These are phyloP conservation scores for Microsporum ferrugineum DNA, from an alignment of 2,329 filamentous ascomycete genomes.

Conservation along the genomic window DNA sequence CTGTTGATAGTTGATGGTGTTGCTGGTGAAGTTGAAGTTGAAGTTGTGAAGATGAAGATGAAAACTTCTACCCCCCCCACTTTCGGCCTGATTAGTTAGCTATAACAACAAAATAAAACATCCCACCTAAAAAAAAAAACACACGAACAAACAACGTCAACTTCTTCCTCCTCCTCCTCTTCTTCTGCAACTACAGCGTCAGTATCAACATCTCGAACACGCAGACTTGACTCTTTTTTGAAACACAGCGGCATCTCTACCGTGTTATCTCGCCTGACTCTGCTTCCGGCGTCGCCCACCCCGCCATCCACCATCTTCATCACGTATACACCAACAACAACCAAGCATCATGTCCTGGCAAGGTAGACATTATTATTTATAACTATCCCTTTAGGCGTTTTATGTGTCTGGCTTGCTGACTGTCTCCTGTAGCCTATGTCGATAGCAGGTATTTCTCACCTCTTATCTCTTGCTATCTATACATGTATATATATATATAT, in stretches of 20 bases:
- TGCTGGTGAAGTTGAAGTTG: background rate
- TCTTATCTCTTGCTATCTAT: too few relatives aligned
- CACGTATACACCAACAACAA: background rate
- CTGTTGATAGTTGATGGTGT: background rate
- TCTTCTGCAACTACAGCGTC: too few relatives aligned
- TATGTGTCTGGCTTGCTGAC: conserved; percentile 11
- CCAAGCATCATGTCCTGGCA: conserved; percentile 36
- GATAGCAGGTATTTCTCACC: conserved; percentile 44
- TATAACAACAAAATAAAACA: background rate
- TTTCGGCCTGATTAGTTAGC: background rate
- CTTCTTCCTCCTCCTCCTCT: background rate
- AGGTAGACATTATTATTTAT: conserved; percentile 38
- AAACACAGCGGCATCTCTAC: background rate
- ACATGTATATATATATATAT: too few relatives aligned
- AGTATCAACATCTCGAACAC: too few relatives aligned
- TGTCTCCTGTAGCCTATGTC: conserved; percentile 43
- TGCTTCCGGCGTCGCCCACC: background rate
- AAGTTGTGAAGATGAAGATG: background rate
- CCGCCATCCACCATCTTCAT: background rate
- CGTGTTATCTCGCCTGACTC: background rate
- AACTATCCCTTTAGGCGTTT: conserved; percentile 6
- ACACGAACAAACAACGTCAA: background rate
- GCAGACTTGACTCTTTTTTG: too few relatives aligned
- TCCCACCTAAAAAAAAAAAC: background rate
- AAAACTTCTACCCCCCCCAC: background rate